These are phyloP conservation scores for Sphagnum magellanicum DNA, from an alignment of 228 moss, liverwort and hornwort species.

Conservation along the genomic window DNA sequence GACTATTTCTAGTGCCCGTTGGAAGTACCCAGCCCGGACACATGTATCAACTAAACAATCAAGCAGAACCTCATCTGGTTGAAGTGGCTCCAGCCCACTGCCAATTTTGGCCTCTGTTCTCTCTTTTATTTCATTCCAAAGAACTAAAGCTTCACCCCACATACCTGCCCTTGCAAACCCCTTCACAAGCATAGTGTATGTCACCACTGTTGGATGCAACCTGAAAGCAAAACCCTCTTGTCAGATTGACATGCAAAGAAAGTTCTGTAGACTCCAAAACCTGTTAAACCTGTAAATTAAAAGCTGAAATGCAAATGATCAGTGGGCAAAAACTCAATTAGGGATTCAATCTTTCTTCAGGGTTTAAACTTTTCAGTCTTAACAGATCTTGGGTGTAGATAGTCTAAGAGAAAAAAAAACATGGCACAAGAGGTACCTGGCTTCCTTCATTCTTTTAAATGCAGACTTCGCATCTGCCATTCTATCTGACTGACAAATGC, in stretches of 20 bases:
- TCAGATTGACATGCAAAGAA: not conserved
- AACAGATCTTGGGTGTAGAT: too few relatives aligned
- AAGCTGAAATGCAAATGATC: too few relatives aligned
- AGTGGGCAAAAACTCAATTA: too few relatives aligned
- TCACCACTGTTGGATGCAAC: conserved; percentile 53
- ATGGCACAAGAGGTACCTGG: conserved; percentile 22
- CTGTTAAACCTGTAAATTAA: too few relatives aligned
- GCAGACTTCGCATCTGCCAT: conserved; percentile 61
- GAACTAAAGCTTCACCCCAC: conserved; percentile 73
- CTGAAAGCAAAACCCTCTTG: not conserved
- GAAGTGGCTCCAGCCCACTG: conserved; percentile 41
- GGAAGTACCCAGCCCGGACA: conserved; percentile 89
- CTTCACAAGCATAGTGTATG: conserved; percentile 77
- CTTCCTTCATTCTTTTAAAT: conserved; percentile 66
- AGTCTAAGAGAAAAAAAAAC: too few relatives aligned
- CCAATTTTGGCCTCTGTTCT: conserved; percentile 38
- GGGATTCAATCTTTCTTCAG: too few relatives aligned
- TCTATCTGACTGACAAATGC: conserved; percentile 70
- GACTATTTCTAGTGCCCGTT: conserved; percentile 87
- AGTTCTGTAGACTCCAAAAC: too few relatives aligned
- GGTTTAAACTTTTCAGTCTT: too few relatives aligned
- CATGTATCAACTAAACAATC: conserved; percentile 85
- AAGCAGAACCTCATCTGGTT: conserved; percentile 83
- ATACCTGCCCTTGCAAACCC: conserved; percentile 58
- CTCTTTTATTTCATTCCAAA: conserved; percentile 90